phyloP scores from a whole-genome alignment of 139 green algal genomes.

The Dunaliella primolecta region DNA sequence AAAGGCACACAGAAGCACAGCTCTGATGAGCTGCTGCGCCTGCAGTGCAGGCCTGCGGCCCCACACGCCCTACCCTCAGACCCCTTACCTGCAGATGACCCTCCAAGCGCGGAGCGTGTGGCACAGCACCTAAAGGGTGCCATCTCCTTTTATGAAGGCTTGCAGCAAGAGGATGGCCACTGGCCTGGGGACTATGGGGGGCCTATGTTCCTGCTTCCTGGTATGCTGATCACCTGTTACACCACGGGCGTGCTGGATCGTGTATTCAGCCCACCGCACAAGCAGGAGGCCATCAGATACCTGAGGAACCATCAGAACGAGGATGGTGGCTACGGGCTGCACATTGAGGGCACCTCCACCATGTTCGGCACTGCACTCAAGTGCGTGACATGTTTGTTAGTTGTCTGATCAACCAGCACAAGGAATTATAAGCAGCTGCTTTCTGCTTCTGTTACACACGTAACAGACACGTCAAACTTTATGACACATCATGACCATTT shows the following conservation, averaged over 20 bases:
- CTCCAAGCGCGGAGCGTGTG: conserved; percentile 40
- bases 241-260: conserved; percentile 68
- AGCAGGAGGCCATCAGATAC: conserved; percentile 88
- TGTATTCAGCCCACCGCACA: conserved; percentile 56
- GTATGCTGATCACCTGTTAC: conserved; percentile 89
- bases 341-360: conserved; percentile 95
- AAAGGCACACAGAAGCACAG: conserved; percentile 71
- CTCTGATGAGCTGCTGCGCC: conserved; percentile 81
- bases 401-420: too few relatives aligned
- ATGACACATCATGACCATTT: too few relatives aligned
- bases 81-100: conserved; percentile 3
- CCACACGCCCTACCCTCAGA: conserved; percentile 5
- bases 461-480: too few relatives aligned
- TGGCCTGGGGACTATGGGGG: conserved; percentile 97
- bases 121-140: conserved; percentile 53
- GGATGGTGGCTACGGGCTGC: conserved; percentile 94
- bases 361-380: conserved; percentile 97
- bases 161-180: conserved; percentile 93
- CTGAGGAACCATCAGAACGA: conserved; percentile 93
- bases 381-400: conserved; percentile 42
- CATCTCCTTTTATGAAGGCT: conserved; percentile 76
- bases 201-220: conserved; percentile 98
- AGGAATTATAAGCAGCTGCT: too few relatives aligned
- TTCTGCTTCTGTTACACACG: too few relatives aligned
- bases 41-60: conserved; percentile 43